A percentile compares a stretch with the other conserved stretches of the same genome.
These are phyloP conservation scores for Gyromitra esculenta DNA, from an alignment of 2,329 filamentous ascomycete species.

Conservation along the genomic window DNA sequence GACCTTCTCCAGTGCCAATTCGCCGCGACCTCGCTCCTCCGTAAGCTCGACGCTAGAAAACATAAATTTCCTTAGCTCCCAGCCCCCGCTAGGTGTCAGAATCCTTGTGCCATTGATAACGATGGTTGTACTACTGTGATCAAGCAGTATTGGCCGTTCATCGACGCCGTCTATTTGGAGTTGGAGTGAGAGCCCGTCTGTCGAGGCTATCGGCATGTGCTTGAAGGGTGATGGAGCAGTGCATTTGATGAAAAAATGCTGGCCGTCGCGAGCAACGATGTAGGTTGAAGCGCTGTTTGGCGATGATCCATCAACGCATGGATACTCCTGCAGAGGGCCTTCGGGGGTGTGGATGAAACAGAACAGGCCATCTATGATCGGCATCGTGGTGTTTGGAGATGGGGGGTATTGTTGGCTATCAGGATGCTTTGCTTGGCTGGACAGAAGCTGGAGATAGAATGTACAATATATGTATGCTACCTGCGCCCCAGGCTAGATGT, in stretches of 20 bases:
- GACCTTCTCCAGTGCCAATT: constrained; percentile 25
- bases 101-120: constrained; percentile 22
- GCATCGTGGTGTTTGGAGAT: constrained; percentile 22
- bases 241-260: constrained; percentile 34
- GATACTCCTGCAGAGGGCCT: constrained; percentile 39
- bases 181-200: constrained; percentile 13
- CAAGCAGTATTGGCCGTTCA: constrained; percentile 21
- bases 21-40: constrained; percentile 14
- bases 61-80: constrained; percentile 41
- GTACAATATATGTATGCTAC: neutral
- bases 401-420: neutral
- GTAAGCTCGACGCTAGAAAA: constrained; percentile 37
- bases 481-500: neutral
- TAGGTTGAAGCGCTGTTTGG: constrained; percentile 23
- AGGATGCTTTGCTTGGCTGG: neutral
- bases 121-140: constrained; percentile 1
- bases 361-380: constrained; percentile 29
- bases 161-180: constrained; percentile 29
- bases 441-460: neutral
- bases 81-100: neutral
- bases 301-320: constrained; percentile 3
- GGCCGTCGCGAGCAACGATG: constrained; percentile 33
- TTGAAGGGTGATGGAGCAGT: constrained; percentile 8
- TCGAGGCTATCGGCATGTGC: constrained; percentile 25
- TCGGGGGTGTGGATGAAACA: constrained; percentile 37